phyloP scores from a whole-genome alignment of 495 filamentous ascomycete genomes.

The Haplographium delicatum region DNA sequence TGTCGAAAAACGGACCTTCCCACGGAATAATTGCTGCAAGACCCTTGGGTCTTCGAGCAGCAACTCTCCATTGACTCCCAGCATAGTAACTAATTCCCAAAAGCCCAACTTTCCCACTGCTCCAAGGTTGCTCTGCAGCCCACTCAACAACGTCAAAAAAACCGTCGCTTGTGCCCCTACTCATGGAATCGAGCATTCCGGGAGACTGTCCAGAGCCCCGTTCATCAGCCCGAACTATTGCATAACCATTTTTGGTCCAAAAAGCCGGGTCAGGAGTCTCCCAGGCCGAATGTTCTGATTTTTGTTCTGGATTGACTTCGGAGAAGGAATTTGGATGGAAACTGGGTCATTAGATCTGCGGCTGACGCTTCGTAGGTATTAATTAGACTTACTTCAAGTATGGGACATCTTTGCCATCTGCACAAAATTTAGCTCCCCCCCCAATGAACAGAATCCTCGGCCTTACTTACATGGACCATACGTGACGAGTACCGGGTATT shows the following conservation, averaged over 20 bases:
- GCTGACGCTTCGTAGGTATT: background rate
- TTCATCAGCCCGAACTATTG: constrained; percentile 38
- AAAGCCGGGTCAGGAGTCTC: constrained; percentile 40
- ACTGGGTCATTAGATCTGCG: constrained; percentile 11
- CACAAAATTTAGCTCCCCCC: too few relatives aligned
- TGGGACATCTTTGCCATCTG: constrained; percentile 60
- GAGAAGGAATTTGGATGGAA: constrained; percentile 38
- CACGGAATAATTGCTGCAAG: constrained; percentile 42
- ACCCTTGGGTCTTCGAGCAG: constrained; percentile 33
- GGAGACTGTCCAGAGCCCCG: constrained; percentile 37
- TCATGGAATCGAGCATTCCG: constrained; percentile 34
- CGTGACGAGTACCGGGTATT: constrained; percentile 46
- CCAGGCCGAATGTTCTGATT: constrained; percentile 27
- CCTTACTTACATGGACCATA: constrained; percentile 62
- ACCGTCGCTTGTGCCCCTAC: constrained; percentile 35
- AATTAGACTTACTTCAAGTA: constrained; percentile 34
- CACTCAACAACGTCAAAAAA: constrained; percentile 42
- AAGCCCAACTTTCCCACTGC: constrained; percentile 40
- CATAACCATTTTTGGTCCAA: constrained; percentile 39
- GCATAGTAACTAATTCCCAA: constrained; percentile 39
- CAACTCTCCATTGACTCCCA: constrained; percentile 37
- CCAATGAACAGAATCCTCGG: too few relatives aligned
- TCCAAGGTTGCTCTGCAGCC: constrained; percentile 37
- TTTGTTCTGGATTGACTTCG: constrained; percentile 44
- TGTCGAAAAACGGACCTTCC: too few relatives aligned